Conservation (phyloP, 2,329 filamentous ascomycete species). For the Aspergillus aculeatinus region DNA sequence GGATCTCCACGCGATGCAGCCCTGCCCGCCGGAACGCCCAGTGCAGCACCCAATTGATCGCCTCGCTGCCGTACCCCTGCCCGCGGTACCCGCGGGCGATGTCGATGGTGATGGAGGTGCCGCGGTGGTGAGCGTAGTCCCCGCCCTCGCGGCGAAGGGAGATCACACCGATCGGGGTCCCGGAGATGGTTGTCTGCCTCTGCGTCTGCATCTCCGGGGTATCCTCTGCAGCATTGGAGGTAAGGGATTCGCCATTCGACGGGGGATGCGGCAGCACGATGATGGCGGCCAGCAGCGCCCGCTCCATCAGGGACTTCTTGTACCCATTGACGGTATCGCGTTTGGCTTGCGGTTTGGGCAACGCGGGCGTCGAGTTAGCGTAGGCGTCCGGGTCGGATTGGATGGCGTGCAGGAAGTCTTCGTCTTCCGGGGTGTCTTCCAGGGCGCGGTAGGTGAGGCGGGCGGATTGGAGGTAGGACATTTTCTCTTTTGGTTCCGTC, state of each 20-base stretch:
- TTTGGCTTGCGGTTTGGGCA: neutral
- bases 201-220: neutral
- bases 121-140: constrained; percentile 1
- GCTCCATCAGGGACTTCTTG: neutral
- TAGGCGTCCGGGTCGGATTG: neutral
- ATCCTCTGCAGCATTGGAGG: too few relatives aligned
- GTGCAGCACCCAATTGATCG: constrained; percentile 15
- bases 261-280: neutral
- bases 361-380: neutral
- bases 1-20: constrained; percentile 10
- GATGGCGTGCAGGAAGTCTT: constrained; percentile 10
- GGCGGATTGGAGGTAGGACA: neutral
- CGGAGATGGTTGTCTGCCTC: neutral
- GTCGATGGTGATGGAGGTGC: constrained; percentile 5
- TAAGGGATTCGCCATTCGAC: too few relatives aligned
- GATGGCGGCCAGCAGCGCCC: neutral
- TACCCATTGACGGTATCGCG: neutral
- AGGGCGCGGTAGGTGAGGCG: constrained; percentile 16
- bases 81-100: constrained; percentile 4
- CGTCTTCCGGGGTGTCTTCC: constrained; percentile 16
- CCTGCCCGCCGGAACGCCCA: constrained; percentile 14
- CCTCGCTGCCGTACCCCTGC: constrained; percentile 14
- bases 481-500: too few relatives aligned
- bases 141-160: neutral
- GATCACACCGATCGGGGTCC: neutral